A percentile compares a stretch with the other conserved stretches of the same genome.
Evolutionary conservation across 164 flowering plant species (phyloP).

Genomic region (Warburgia ugandensis): DNA sequence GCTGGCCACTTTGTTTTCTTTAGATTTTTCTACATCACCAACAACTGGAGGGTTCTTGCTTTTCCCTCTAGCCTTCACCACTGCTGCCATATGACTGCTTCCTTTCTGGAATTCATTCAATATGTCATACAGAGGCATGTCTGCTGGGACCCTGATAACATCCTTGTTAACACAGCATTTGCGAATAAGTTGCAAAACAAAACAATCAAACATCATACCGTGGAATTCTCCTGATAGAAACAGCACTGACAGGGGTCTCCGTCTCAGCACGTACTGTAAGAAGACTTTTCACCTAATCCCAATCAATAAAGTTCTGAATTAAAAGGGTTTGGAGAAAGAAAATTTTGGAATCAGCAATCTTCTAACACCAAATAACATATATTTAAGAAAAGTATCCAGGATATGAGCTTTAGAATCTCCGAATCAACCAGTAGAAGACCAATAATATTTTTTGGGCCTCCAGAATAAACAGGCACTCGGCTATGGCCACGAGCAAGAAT

Average conservation of each 20-base stretch:
- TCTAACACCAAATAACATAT: too few relatives aligned
- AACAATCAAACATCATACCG: slow-evolving; percentile 35
- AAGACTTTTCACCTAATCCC: slow-evolving; percentile 95
- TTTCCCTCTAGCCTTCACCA: slow-evolving; percentile 63
- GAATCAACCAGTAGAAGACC: slow-evolving; percentile 95
- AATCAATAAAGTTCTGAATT: too few relatives aligned
- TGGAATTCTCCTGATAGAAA: slow-evolving; percentile 92
- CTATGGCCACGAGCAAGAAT: slow-evolving; percentile 97
- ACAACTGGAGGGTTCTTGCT: slow-evolving; percentile 22
- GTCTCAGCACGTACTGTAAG: slow-evolving; percentile 95
- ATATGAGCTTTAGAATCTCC: too few relatives aligned
- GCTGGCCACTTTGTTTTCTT: slow-evolving; percentile 18
- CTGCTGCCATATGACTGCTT: slow-evolving; percentile 99
- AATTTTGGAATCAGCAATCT: too few relatives aligned
- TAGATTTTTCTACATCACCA: slow-evolving; percentile 35
- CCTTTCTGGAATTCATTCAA: slow-evolving; percentile 96
- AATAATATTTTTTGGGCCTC: slow-evolving; percentile 82
- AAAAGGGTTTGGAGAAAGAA: too few relatives aligned
- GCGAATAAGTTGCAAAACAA: too few relatives aligned
- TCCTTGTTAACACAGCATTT: too few relatives aligned
- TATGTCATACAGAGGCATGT: slow-evolving; percentile 97
- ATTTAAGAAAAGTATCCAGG: too few relatives aligned
- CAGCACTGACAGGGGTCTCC: slow-evolving; percentile 98
- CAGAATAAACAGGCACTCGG: slow-evolving; percentile 95
- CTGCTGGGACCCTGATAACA: slow-evolving; percentile 79